Conservation (phyloP, 768 basidiomycete species). For the Omphalotus guepiniiformis region DNA sequence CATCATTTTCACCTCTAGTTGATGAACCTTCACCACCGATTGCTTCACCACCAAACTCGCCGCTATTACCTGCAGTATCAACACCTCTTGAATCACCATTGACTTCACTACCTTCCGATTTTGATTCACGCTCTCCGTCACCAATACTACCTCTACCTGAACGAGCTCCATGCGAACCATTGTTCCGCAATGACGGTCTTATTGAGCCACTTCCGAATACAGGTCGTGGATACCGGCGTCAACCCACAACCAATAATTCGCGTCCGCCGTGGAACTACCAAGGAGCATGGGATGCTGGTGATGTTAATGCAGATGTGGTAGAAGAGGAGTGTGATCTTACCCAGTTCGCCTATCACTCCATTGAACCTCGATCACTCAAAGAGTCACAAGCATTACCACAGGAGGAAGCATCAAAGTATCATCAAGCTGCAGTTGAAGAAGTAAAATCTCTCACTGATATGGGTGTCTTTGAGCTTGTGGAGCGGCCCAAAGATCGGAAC, state of each 20-base stretch:
- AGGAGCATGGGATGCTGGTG: too few species aligned
- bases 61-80: not conserved
- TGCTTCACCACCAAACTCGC: not conserved
- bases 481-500: slow-evolving; percentile 26
- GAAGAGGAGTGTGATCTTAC: not conserved
- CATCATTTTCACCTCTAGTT: not conserved
- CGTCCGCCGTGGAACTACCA: too few species aligned
- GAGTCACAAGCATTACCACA: slow-evolving; percentile 16
- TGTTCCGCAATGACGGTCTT: not conserved
- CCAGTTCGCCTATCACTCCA: slow-evolving; percentile 6
- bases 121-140: too few species aligned
- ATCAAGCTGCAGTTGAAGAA: slow-evolving; percentile 25
- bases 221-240: not conserved
- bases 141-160: too few species aligned
- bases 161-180: not conserved
- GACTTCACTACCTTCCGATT: not conserved
- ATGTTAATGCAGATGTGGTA: too few species aligned
- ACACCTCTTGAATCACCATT: not conserved
- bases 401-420: slow-evolving; percentile 17
- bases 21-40: not conserved
- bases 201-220: not conserved
- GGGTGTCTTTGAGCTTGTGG: slow-evolving; percentile 31
- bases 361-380: slow-evolving; percentile 16
- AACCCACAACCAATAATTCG: too few species aligned
- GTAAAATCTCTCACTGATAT: slow-evolving; percentile 19